These are phyloP conservation scores for Gracilaria domingensis DNA, from an alignment of 23 red algal genomes.

Conservation along the genomic window DNA sequence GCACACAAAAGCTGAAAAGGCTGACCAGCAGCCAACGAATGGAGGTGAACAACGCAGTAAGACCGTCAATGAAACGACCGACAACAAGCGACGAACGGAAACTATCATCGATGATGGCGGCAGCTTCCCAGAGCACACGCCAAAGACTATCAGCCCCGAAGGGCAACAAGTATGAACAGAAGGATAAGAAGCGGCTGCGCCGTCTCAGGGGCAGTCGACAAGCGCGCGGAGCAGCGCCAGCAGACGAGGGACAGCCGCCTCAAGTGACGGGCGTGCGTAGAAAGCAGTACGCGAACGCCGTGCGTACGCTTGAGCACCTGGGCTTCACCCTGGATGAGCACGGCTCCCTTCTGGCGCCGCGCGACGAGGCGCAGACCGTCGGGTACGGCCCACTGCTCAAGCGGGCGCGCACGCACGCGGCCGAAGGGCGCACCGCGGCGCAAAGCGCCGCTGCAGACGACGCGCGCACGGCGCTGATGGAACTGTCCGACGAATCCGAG, in stretches of 20 bases:
- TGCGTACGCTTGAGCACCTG: background rate
- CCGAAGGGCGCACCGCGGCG: too few relatives aligned
- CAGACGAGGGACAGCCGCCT: background rate
- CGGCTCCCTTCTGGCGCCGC: background rate
- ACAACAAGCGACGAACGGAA: background rate
- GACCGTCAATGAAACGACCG: background rate
- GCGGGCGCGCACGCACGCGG: background rate
- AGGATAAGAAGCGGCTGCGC: background rate
- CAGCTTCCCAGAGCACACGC: background rate
- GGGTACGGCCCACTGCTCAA: background rate
- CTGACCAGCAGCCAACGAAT: slow-evolving; percentile 33
- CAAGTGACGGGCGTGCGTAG: background rate
- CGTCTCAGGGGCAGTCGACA: background rate
- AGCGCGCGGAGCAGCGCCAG: background rate
- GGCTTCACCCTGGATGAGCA: slow-evolving; percentile 4
- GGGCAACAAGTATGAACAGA: background rate
- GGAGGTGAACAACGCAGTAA: slow-evolving; percentile 46
- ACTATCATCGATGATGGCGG: background rate
- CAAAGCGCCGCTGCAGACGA: background rate
- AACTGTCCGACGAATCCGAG: slow-evolving; percentile 18
- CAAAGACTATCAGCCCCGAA: background rate
- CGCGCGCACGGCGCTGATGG: background rate
- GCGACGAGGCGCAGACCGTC: background rate
- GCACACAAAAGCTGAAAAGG: slow-evolving; percentile 6
- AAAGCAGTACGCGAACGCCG: background rate